Base-by-base conservation (phyloP, 1,284 basidiomycete species). In the Cryptococcus sp. region DNA sequence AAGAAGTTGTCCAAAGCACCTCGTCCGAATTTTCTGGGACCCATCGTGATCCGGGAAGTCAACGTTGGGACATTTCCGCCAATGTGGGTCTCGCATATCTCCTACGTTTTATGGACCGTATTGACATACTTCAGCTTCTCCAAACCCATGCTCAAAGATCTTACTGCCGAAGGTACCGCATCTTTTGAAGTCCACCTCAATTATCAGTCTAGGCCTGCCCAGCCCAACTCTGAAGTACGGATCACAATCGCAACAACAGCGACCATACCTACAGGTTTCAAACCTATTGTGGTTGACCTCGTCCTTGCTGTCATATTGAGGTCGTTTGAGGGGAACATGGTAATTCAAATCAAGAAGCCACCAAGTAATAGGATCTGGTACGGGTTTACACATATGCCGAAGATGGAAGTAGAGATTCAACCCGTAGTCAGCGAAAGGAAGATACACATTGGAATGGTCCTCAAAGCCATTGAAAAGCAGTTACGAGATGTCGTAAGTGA, bases 361-460 rank as follows among this genome's bases (percentile, higher is more conserved):
- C 96, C 96, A 1, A 91, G 88, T 69, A 95, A 89, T 72, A 87
- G 95, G 36, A 83, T 98, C 55, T 98, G 95, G 96, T 98, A 94
- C 76, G 93, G 90, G 0, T 98, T 98, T 73, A 96, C 93, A n/a
- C 82, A 87, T 60, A 84, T 86, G 76, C 95, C 96, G 0, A 85
- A 85, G 70, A 88, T 98, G 83, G 87, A 90, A 32, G 78, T 98
- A 64, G 84, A 86, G 60, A 87, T 98, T 53, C 88, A 94, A 73
- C 94, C 95, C 1, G 87, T 97, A 56, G 91, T 98, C 65, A 91
- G 89, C 74, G 90, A 92, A 67, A 83, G 80, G 10, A 68, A 67
- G 45, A 69, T 75, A 49, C 69, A 72, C 47, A 58, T 73, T 47
- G 62, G 86, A 49, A 88, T 96, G 86, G 88, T 98, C 50, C 79